Evolutionary conservation across 768 basidiomycete genomes (phyloP).

Genomic region (Rhodotorula babjevae): DNA sequence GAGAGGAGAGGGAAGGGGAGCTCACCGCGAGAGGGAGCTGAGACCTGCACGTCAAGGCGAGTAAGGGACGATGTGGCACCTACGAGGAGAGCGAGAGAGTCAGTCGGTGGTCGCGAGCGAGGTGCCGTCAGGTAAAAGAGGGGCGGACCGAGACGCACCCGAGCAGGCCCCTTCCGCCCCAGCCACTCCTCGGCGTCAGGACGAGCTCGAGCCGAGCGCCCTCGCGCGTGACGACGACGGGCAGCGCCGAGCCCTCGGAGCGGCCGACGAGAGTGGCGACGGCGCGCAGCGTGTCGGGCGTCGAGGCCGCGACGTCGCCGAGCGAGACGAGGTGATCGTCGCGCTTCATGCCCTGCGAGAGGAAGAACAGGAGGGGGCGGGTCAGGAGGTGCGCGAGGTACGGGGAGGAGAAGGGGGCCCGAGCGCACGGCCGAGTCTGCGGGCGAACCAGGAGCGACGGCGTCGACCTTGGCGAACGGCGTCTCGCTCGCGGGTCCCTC

Average conservation of each 20-base stretch:
- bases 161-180: conserved; percentile 34
- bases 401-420: not conserved
- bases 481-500: conserved; percentile 26
- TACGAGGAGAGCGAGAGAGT: not conserved
- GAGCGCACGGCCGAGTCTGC: conserved; percentile 69
- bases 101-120: too few species aligned
- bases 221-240: not conserved
- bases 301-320: conserved; percentile 56
- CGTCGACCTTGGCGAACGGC: conserved; percentile 77
- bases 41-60: not conserved
- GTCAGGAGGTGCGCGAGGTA: not conserved
- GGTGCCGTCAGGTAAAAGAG: too few species aligned
- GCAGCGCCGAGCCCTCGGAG: conserved; percentile 64
- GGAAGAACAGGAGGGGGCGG: conserved; percentile 17
- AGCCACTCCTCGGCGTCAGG: conserved; percentile 25
- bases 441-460: conserved; percentile 73
- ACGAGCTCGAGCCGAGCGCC: not conserved
- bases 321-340: conserved; percentile 72
- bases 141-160: conserved; percentile 12
- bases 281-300: conserved; percentile 57
- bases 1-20: not conserved
- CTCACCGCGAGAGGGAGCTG: too few species aligned
- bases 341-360: conserved; percentile 60
- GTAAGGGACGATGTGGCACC: conserved; percentile 32
- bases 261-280: conserved; percentile 68